These are phyloP conservation scores for Gardenia jasminoides DNA, from an alignment of 257 asterid species.

Conservation along the genomic window DNA sequence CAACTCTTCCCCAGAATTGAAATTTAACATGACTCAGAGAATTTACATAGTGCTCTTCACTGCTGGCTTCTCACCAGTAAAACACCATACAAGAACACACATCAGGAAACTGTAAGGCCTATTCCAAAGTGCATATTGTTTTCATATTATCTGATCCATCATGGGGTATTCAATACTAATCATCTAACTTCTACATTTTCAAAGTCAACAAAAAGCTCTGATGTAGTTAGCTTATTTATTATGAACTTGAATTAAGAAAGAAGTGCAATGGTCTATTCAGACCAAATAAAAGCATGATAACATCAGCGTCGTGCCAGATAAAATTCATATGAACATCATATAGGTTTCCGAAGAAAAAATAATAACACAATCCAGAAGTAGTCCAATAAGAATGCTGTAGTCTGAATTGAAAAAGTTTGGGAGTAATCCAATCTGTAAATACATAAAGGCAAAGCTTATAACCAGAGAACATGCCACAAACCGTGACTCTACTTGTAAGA, in stretches of 20 bases:
- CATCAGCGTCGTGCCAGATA: not conserved
- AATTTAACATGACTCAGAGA: not conserved
- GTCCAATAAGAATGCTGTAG: not conserved
- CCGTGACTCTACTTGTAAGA: not conserved
- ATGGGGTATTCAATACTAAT: no score
- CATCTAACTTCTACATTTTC: not conserved
- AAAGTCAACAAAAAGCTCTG: not conserved
- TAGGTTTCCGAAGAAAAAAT: not conserved
- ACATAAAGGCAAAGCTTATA: not conserved
- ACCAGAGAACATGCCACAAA: not conserved
- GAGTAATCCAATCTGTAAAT: not conserved
- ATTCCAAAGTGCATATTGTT: not conserved
- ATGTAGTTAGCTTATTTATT: not conserved
- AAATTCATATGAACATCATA: not conserved
- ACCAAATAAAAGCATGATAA: not conserved
- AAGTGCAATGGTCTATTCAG: not conserved
- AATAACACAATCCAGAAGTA: not conserved
- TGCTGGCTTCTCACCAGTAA: no score
- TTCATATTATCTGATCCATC: not conserved
- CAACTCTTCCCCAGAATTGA: not conserved
- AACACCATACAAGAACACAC: not conserved
- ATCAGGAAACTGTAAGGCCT: not conserved
- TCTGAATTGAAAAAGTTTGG: not conserved
- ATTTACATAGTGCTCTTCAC: not conserved
- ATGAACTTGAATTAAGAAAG: not conserved